Conservation (phyloP, 106 monocot genomes). For the Chionographis japonica region DNA sequence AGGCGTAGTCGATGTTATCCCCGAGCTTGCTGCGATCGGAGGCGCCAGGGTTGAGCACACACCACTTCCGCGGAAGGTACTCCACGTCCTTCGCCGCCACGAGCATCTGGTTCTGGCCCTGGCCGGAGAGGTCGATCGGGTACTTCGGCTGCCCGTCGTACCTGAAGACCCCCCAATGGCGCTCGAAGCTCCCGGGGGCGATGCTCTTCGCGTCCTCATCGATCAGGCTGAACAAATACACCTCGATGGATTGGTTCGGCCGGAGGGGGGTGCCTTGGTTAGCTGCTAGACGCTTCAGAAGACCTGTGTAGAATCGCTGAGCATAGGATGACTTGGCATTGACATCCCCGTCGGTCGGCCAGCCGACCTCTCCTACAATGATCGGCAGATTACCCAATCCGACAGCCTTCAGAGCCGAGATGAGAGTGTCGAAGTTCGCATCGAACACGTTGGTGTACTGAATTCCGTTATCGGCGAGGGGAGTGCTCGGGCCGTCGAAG, state of each 20-base stretch:
- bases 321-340: conserved; percentile 32
- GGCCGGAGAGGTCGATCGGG: conserved; percentile 53
- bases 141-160: conserved; percentile 67
- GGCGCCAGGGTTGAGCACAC: conserved; percentile 35
- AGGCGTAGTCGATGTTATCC: conserved; percentile 49
- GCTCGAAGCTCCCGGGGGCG: conserved; percentile 55
- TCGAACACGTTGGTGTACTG: conserved; percentile 59
- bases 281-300: conserved; percentile 24
- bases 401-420: conserved; percentile 39
- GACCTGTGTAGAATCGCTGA: conserved; percentile 40
- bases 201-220: conserved; percentile 76
- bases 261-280: conserved; percentile 41
- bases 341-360: conserved; percentile 58
- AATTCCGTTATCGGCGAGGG: conserved; percentile 19
- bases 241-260: conserved; percentile 34
- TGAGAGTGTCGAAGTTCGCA: conserved; percentile 53
- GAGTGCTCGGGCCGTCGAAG: conserved; percentile 33
- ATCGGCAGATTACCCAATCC: conserved; percentile 29
- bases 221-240: conserved; percentile 50
- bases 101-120: conserved; percentile 22
- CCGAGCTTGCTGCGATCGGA: conserved; percentile 27
- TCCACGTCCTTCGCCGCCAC: conserved; percentile 39
- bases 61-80: conserved; percentile 47
- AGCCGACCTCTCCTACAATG: conserved; percentile 46
- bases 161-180: conserved; percentile 60